phyloP scores from a whole-genome alignment of 805 yeast genomes.

The Saccharomycopsis selenospora region DNA sequence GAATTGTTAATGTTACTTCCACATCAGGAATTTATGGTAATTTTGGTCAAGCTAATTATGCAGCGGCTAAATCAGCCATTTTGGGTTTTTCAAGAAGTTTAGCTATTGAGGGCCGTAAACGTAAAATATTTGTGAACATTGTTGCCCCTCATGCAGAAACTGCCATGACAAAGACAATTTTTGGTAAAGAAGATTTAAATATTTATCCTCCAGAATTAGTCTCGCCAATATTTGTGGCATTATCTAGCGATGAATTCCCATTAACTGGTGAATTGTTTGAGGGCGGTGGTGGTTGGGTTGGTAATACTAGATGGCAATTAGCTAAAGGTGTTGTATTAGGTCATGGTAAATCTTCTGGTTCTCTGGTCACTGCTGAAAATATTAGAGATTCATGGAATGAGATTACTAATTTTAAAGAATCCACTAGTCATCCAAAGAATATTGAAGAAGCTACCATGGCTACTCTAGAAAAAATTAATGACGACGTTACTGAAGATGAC shows the following conservation, averaged over 20 bases:
- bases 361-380: constrained; percentile 56
- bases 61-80: constrained; percentile 88
- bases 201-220: constrained; percentile 82
- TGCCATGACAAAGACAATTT: constrained; percentile 88
- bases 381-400: constrained; percentile 60
- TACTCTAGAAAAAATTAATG: constrained; percentile 57
- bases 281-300: constrained; percentile 96
- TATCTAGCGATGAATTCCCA: constrained; percentile 68
- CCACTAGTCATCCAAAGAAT: constrained; percentile 36
- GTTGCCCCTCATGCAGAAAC: constrained; percentile 99
- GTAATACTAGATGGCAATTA: constrained; percentile 91
- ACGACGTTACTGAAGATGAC: constrained; percentile 36
- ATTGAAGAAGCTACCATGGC: constrained; percentile 77
- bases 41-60: constrained; percentile 95
- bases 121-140: constrained; percentile 66
- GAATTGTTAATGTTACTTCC: constrained; percentile 82
- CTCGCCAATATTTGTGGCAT: constrained; percentile 78
- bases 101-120: constrained; percentile 84
- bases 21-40: constrained; percentile 97
- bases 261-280: constrained; percentile 80
- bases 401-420: constrained; percentile 49
- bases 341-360: constrained; percentile 31
- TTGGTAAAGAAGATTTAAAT: constrained; percentile 72
- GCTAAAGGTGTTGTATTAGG: constrained; percentile 73
- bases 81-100: constrained; percentile 78